Evolutionary conservation across 108 stramenopile genomes (phyloP), one percentile per base, ranked within the genome.

Genomic region (Cyclotella choctawhatcheeana): DNA sequence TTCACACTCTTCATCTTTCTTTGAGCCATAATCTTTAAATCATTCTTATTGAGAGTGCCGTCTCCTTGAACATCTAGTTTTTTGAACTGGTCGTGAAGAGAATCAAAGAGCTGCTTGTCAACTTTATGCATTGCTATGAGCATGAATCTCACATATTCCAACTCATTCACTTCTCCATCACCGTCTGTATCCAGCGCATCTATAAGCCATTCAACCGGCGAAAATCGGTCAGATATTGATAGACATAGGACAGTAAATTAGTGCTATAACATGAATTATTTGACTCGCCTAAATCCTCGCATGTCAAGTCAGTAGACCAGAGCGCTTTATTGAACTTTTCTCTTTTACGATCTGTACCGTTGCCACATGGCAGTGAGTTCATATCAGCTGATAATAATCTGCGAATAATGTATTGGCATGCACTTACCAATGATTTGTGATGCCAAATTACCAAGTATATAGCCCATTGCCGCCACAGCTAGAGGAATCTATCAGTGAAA

Each of bases 131-230:
- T 87, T 4, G 85, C 84, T 44, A 89, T 77, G 14, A 92, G 81
- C 91, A 89, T 89, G 77, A 88, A 89, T 62, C 83, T 84, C n/a
- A 92, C 64, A 67, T 85, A 92, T 51, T 92, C 91, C 50, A 81
- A 61, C 72, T 86, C 69, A 44, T 69, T 74, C 44, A 92, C 91
- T 64, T 76, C 86, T 0, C 82, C 82, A 45, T 83, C 74, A 37
- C 79, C 47, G 66, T 79, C 62, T 44, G 53, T 62, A 26, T 83
- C 82, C 0, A 79, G 44, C 0, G 69, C 69, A 17, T 83, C 73
- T 30, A n/a, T n/a, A n/a, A n/a, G n/a, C n/a, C n/a, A n/a, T n/a
- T n/a, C n/a, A n/a, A n/a, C n/a, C n/a, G n/a, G n/a, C n/a, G n/a
- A n/a, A n/a, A n/a, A n/a, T n/a, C n/a, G n/a, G n/a, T n/a, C n/a